phyloP scores from a whole-genome alignment of 1,284 basidiomycete genomes.

The Farysia itapuensis region DNA sequence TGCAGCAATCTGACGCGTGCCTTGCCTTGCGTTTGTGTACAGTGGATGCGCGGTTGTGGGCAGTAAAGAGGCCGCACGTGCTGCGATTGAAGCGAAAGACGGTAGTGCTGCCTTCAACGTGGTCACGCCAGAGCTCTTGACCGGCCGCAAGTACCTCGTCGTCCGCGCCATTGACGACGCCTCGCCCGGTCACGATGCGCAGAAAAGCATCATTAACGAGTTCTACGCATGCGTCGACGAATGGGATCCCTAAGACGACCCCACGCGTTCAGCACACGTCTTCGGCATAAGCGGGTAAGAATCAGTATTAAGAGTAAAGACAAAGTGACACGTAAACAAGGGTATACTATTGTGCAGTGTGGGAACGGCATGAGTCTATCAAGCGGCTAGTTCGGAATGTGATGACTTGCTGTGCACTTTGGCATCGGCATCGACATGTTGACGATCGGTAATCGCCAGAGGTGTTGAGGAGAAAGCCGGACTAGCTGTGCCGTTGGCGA shows the following conservation, averaged over 20 bases:
- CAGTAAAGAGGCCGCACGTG: conserved; percentile 35
- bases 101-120: conserved; percentile 55
- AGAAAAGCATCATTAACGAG: conserved; percentile 77
- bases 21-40: not conserved
- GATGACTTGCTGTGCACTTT: too few relatives aligned
- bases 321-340: too few relatives aligned
- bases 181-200: conserved; percentile 69
- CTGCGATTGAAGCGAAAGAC: conserved; percentile 64
- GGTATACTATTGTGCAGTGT: too few relatives aligned
- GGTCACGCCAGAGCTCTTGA: conserved; percentile 71
- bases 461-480: too few relatives aligned
- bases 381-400: too few relatives aligned
- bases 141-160: conserved; percentile 82
- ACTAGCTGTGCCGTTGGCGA: too few relatives aligned
- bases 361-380: too few relatives aligned
- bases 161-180: conserved; percentile 63
- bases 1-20: not conserved
- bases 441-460: too few relatives aligned
- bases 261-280: too few relatives aligned
- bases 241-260: conserved; percentile 63
- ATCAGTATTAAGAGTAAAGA: too few relatives aligned
- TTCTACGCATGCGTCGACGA: conserved; percentile 83
- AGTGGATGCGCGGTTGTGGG: conserved; percentile 40
- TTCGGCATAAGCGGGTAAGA: too few relatives aligned
- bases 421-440: too few relatives aligned